Base-by-base conservation (phyloP, 129 eudicot genomes). In the Pseudognaphalium luteoalbum region DNA sequence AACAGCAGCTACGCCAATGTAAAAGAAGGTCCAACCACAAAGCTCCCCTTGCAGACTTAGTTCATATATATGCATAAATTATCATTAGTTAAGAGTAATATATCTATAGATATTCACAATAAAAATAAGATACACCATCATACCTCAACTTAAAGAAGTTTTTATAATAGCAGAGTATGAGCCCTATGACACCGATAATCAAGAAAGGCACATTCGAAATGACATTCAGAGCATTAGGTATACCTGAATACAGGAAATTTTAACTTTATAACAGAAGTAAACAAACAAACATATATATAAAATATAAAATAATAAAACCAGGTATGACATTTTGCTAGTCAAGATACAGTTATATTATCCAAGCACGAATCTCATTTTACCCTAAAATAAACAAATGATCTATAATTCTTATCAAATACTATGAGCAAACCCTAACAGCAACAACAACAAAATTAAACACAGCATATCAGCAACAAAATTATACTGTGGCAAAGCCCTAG, bases 71-170 rank as follows among this genome's bases (percentile, higher is more conserved):
- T 62, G 69, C 14, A 68, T 42, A 79, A n/a, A 29, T 7, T 5
- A 39, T 59, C 42, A 74, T 25, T 39, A 59, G 21, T 19, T 35
- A 51, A 14, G 25, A 7, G 35, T 20, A 10, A 14, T 22, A 10
- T 57, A 58, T 66, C 57, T 16, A 11, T 21, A 52, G 17, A 57
- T 6, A 57, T 65, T 10, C 39, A 22, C 11, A 37, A n/a, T 29
- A 29, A 25, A 71, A 64, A 4, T 12, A 25, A 66, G 59, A 58
- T 71, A 29, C 52, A 42, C 30, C 54, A 75, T 1, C 84, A 58
- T 88, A 91, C 97, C 97, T 85, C 84, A 91, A 80, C 86, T 83
- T 87, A 66, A 91, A 91, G 68, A 85, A 87, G 85, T 91, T 91
- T 60, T 67, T 76, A 47, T 83, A 79, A 67, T 81, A 82, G 90